Evolutionary conservation across 1,139 yeast species (phyloP).

Genomic region (Suhomyces yuchorum): DNA sequence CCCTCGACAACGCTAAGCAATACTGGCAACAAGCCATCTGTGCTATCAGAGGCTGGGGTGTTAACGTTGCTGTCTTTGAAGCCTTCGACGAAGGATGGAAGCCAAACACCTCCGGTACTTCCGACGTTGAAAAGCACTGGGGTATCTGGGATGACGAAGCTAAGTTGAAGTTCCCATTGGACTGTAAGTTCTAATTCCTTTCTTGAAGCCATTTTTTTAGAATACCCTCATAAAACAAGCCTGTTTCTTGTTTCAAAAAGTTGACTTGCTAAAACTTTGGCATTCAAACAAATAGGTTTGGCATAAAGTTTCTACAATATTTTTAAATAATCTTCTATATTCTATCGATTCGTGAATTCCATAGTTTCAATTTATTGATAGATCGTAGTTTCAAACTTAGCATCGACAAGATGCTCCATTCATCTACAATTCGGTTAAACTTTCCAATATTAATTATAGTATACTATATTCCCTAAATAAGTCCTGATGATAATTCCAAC

Average conservation of each 20-base stretch:
- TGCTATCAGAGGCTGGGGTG: slow-evolving; percentile 93
- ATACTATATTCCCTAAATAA: background rate
- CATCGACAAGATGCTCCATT: too few relatives aligned
- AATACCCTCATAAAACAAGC: slow-evolving; percentile 2
- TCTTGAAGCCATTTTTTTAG: background rate
- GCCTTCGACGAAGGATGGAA: slow-evolving; percentile 97
- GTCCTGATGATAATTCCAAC: background rate
- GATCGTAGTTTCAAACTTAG: background rate
- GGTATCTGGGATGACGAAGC: slow-evolving; percentile 73
- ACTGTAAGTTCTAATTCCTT: slow-evolving; percentile 48
- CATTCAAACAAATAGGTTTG: background rate
- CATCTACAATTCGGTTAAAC: background rate
- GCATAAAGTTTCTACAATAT: background rate
- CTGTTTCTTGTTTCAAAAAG: background rate
- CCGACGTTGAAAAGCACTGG: slow-evolving; percentile 90
- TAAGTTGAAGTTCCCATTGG: slow-evolving; percentile 58
- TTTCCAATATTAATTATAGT: background rate
- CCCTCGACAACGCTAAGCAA: slow-evolving; percentile 67
- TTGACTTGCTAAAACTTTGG: slow-evolving; percentile 5
- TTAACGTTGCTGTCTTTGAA: slow-evolving; percentile 89
- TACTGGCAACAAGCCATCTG: slow-evolving; percentile 90
- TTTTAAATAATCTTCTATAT: background rate
- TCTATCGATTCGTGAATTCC: background rate
- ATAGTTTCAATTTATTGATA: background rate
- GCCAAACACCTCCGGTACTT: slow-evolving; percentile 82